Conservation (phyloP, 2,329 filamentous ascomycete species). For the Fusarium irregulare region DNA sequence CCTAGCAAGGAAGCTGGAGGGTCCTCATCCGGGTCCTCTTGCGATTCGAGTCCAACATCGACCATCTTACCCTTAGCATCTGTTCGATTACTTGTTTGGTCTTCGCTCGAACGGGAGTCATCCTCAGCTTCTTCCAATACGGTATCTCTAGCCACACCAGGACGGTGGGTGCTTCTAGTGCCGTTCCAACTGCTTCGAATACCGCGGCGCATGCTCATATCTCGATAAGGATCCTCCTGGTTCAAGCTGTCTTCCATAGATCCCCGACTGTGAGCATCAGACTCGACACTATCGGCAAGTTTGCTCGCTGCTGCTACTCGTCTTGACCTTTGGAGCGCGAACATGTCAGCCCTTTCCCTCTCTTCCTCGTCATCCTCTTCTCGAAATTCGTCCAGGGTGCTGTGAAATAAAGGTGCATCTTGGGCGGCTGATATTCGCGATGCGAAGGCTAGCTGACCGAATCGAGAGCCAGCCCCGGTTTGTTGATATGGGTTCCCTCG, state of each 20-base stretch:
- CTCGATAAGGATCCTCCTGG: constrained; percentile 55
- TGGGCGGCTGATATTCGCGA: constrained; percentile 78
- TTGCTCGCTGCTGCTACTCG: constrained; percentile 87
- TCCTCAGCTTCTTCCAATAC: constrained; percentile 59
- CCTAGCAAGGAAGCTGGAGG: constrained; percentile 69
- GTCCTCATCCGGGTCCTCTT: constrained; percentile 66
- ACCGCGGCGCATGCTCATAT: constrained; percentile 61
- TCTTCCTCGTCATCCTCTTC: constrained; percentile 95
- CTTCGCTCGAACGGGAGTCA: constrained; percentile 51
- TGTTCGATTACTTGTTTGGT: constrained; percentile 46
- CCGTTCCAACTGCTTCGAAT: constrained; percentile 76
- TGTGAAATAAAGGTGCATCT: constrained; percentile 94
- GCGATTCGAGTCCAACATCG: constrained; percentile 84
- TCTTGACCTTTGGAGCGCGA: constrained; percentile 88
- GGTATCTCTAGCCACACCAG: constrained; percentile 44
- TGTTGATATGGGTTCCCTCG: constrained; percentile 86
- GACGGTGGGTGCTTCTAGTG: constrained; percentile 55
- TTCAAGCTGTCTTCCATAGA: constrained; percentile 51
- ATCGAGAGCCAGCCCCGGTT: constrained; percentile 75
- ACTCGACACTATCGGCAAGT: constrained; percentile 85
- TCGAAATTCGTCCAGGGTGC: constrained; percentile 86
- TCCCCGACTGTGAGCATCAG: constrained; percentile 64
- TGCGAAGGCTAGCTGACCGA: constrained; percentile 79
- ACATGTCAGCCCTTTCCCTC: constrained; percentile 89
- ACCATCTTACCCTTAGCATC: constrained; percentile 76